Conservation (phyloP, 2,329 filamentous ascomycete species). For the Aspergillus intermedius region DNA sequence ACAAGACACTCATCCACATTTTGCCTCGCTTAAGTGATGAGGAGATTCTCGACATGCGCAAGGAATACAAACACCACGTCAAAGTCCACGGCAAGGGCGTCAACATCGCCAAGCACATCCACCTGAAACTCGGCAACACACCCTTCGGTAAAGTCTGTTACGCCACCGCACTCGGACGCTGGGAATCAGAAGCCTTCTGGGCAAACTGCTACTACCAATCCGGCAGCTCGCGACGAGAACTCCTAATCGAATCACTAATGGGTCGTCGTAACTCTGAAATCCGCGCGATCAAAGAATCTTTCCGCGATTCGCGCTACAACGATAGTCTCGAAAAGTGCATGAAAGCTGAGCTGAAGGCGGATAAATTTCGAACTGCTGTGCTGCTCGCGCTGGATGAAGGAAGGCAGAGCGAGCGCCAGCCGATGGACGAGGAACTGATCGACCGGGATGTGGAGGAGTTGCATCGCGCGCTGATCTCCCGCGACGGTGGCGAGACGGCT, state of each 20-base stretch:
- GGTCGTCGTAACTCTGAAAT: constrained; percentile 86
- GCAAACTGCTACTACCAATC: constrained; percentile 97
- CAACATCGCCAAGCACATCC: constrained; percentile 47
- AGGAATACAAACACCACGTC: constrained; percentile 83
- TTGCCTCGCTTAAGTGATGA: constrained; percentile 78
- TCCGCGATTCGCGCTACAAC: constrained; percentile 84
- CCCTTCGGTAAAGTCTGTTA: constrained; percentile 84
- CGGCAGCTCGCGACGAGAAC: constrained; percentile 73
- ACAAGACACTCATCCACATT: constrained; percentile 69
- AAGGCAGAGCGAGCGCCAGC: constrained; percentile 74
- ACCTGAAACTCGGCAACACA: constrained; percentile 43
- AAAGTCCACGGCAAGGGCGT: constrained; percentile 52
- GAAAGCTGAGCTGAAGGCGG: constrained; percentile 84
- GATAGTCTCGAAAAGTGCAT: constrained; percentile 79
- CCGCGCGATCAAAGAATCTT: constrained; percentile 74
- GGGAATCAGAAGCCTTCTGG: constrained; percentile 95
- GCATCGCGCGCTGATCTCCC: constrained; percentile 61
- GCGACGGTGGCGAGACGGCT: constrained; percentile 73
- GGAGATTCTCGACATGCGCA: constrained; percentile 77
- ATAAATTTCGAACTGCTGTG: constrained; percentile 91
- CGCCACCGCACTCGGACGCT: constrained; percentile 77
- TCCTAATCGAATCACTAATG: constrained; percentile 90
- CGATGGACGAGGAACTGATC: constrained; percentile 55
- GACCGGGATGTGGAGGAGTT: constrained; percentile 67
- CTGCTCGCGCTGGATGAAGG: constrained; percentile 74